Conservation (phyloP, 1,284 basidiomycete species). For the Irpex sp. region DNA sequence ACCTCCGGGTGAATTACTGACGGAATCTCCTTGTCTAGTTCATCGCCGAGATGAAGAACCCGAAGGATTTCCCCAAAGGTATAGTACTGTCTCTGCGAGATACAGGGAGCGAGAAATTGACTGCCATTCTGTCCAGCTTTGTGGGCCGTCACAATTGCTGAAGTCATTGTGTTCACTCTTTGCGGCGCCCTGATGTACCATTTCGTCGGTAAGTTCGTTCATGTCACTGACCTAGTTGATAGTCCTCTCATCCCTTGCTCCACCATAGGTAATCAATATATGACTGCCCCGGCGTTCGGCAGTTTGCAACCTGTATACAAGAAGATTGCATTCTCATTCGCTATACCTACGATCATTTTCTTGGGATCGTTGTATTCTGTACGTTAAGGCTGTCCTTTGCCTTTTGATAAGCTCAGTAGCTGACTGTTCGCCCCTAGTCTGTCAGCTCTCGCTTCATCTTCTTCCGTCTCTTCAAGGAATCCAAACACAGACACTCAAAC, state of each 20-base stretch:
- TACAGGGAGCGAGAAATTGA: not conserved
- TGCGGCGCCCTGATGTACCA: conserved; percentile 72
- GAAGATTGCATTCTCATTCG: conserved; percentile 56
- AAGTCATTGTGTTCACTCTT: conserved; percentile 68
- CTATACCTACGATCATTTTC: conserved; percentile 62
- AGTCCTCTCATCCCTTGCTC: not conserved
- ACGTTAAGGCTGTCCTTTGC: not conserved
- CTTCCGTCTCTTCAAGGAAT: conserved; percentile 57
- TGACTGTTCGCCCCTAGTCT: conserved; percentile 28
- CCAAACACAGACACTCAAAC: conserved; percentile 59
- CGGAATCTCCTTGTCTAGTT: conserved; percentile 33
- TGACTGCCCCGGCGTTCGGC: conserved; percentile 59
- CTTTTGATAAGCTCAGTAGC: too few relatives aligned
- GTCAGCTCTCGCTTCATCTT: conserved; percentile 59
- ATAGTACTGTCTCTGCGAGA: conserved; percentile 20
- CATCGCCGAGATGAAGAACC: conserved; percentile 66
- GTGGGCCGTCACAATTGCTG: conserved; percentile 56
- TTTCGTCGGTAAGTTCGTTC: conserved; percentile 43
- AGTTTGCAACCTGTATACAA: conserved; percentile 49
- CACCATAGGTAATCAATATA: conserved; percentile 44
- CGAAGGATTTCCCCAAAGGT: conserved; percentile 73
- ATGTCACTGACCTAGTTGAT: too few relatives aligned
- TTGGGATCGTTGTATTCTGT: conserved; percentile 51
- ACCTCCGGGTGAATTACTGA: not conserved
- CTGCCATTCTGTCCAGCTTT: conserved; percentile 36